phyloP scores from a whole-genome alignment of 495 filamentous ascomycete species.

The Podospora appendiculata region DNA sequence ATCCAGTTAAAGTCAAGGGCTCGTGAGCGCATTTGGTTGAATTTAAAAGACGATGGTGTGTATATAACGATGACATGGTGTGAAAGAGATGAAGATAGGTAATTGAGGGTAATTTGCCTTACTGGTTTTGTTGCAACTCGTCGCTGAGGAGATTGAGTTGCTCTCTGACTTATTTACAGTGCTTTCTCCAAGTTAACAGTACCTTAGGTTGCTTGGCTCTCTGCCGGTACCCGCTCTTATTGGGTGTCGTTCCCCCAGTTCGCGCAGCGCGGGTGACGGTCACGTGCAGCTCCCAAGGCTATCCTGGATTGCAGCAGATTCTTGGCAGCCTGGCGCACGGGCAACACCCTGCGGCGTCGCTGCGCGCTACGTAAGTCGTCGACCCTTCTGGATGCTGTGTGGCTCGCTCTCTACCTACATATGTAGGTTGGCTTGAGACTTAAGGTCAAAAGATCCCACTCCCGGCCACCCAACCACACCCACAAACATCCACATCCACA shows the following conservation, averaged over 20 bases:
- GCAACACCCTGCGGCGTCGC: constrained; percentile 5
- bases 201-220: no score
- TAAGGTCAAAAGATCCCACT: background rate
- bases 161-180: background rate
- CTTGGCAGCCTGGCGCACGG: constrained; percentile 3
- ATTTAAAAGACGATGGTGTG: no score
- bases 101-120: background rate
- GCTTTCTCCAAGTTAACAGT: no score
- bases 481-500: background rate
- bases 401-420: background rate
- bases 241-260: no score
- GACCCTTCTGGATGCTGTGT: background rate
- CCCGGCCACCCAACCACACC: background rate
- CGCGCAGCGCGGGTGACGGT: background rate
- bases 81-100: no score
- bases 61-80: no score
- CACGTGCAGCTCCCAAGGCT: constrained; percentile 8
- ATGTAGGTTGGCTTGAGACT: background rate
- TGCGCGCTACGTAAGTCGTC: constrained; percentile 8
- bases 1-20: background rate
- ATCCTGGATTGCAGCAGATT: no score
- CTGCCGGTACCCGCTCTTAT: no score
- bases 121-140: background rate
- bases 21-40: no score
- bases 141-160: background rate